Base-by-base conservation (phyloP, 441 rosid species). In the Adansonia grandidieri region DNA sequence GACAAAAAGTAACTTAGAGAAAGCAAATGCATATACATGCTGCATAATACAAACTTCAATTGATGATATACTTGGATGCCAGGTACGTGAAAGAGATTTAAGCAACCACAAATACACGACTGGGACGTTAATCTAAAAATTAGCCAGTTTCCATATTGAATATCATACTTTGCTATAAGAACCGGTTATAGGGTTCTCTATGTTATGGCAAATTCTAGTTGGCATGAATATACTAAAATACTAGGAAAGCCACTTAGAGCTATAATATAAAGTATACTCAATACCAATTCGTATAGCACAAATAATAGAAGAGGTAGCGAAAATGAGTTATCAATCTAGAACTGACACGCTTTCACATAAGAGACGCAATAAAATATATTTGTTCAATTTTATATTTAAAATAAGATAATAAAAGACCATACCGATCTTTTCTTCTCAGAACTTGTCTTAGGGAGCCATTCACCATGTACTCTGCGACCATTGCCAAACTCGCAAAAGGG, bases 401-500 rank as follows among this genome's bases (percentile, higher is more conserved):
- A 60, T 22, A 20, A 60, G 15, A 9, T 60, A 2, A 7, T 60
- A 60, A 60, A 60, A 60, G 9, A 32, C 37, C 64, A 20, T 60
- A 60, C 64, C 64, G 85, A 93, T 98, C 79, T 93, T 95, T 86
- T 95, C 93, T 57, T 57, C 94, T 91, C 89, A 83, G 84, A 93
- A 95, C 83, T 60, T 95, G 99, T 88, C 92, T 93, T 84, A 95
- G 86, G 61, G 99, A 95, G 80, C 99, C 99, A 80, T 93, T 95
- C 77, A 95, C 86, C 99, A 95, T 95, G 84, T 92, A 95, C 84
- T 95, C 98, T 0, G 97, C 91, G 48, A 95, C 95, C 19, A 97
- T 95, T 47, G 99, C 99, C 76, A 95, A 85, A 91, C 77, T 97
- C 96, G 81, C 91, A 95, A 60, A 9, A 73, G 97, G 97, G 66